Base-by-base conservation (phyloP, 352 stramenopile genomes). In the Pythium aristosporum region DNA sequence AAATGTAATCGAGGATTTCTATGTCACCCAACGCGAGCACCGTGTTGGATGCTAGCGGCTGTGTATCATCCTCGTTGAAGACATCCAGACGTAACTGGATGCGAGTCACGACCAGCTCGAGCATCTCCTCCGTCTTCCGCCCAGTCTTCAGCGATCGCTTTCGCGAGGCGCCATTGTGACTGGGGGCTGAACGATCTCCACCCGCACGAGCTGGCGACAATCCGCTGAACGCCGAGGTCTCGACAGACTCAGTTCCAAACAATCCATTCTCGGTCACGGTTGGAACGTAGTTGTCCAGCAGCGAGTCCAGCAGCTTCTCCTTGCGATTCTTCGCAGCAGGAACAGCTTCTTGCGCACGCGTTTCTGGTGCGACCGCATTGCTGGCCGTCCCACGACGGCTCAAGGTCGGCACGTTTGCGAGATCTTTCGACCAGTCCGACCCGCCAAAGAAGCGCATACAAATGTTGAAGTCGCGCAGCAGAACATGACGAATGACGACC, bases 1-100 rank as follows among this genome's bases (percentile, higher is more conserved):
- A 94, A 63, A 96, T 96, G 67, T 94, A 96, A 59, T 96, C 87
- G 43, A 96, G 62, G 41, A 96, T 80, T 57, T 94, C 87, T 28
- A 96, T 59, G 61, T 96, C 86, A 9, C 86, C 82, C 21, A 96
- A 56, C 7, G 86, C 85, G 6, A 94, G 43, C 25, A 94, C 85
- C 0, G 74, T 80, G 58, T 91, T 91, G 12, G 82, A 91, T 5
- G 85, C 83, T 25, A 96, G 55, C 8, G 81, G 78, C 65, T 96
- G 87, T 4, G 67, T 57, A 13, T 90, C 82, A 5, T 80, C 75
- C n/a, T 93, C 80, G 48, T 93, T 84, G 57, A 92, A 96, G 64
- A 92, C 61, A 50, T 96, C 87, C 59, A 96, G 56, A 15, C 87
- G 85, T n/a, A 94, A 48, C 51, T 96, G 85, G 46, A 96, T 89